Conservation (phyloP, 1,284 basidiomycete species). For the Ceratobasidium sp. region DNA sequence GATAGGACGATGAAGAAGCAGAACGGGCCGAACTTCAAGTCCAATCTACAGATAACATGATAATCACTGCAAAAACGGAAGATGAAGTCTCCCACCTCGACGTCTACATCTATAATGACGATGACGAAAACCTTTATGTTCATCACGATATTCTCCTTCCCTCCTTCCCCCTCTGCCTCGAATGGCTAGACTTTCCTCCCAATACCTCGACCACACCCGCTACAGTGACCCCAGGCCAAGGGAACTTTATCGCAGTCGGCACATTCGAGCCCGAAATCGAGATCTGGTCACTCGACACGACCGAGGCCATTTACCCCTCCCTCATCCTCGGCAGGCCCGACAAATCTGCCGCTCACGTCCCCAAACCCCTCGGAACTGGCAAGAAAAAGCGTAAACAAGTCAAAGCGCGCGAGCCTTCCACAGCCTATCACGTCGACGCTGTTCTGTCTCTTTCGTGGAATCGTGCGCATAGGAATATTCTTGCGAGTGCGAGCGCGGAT, state of each 20-base stretch:
- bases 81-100: conserved; percentile 97
- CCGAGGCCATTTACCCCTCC: conserved; percentile 95
- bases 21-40: conserved; percentile 94
- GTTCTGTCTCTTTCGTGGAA: conserved; percentile 96
- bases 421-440: conserved; percentile 90
- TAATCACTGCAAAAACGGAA: conserved; percentile 95
- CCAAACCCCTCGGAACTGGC: conserved; percentile 80
- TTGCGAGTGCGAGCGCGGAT: conserved; percentile 94
- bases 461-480: conserved; percentile 83
- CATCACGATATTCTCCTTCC: conserved; percentile 99
- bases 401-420: conserved; percentile 73
- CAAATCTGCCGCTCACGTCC: conserved; percentile 81
- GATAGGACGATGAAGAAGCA: conserved; percentile 68
- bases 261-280: conserved; percentile 98
- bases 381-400: conserved; percentile 95
- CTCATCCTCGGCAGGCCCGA: conserved; percentile 91
- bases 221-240: conserved; percentile 53
- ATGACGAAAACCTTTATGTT: conserved; percentile 91
- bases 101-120: conserved; percentile 93
- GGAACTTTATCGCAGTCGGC: conserved; percentile 96
- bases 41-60: conserved; percentile 88
- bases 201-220: conserved; percentile 58
- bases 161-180: conserved; percentile 96
- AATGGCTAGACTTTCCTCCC: conserved; percentile 97
- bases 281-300: conserved; percentile 94